These are phyloP conservation scores for Nepenthes gracilis DNA, from an alignment of 148 eudicot species.

Conservation along the genomic window DNA sequence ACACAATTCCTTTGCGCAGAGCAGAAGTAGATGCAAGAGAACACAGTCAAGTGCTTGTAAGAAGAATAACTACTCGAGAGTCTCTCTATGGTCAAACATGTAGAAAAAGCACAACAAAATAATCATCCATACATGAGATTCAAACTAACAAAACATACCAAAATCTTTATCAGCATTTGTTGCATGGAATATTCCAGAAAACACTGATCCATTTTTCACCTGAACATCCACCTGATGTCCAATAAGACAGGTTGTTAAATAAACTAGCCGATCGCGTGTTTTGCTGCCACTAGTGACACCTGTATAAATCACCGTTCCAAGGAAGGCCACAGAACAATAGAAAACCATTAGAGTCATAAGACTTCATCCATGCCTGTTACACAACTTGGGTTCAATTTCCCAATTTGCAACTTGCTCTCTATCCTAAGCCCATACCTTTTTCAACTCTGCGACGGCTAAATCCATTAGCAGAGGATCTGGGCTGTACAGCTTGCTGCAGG, in stretches of 20 bases:
- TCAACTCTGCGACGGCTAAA: conserved; percentile 53
- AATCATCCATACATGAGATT: background rate
- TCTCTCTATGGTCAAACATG: background rate
- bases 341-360: conserved; percentile 8
- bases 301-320: conserved; percentile 14
- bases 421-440: conserved; percentile 37
- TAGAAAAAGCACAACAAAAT: background rate
- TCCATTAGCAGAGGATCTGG: conserved; percentile 64
- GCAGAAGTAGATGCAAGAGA: conserved; percentile 5
- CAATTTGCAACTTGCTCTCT: conserved; percentile 49
- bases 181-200: conserved; percentile 77
- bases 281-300: conserved; percentile 27
- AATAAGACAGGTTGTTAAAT: conserved; percentile 64
- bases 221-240: conserved; percentile 94
- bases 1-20: conserved; percentile 44
- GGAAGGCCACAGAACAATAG: conserved; percentile 2
- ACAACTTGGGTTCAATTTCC: conserved; percentile 41
- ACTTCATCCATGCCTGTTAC: conserved; percentile 32
- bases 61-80: background rate
- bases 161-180: conserved; percentile 63
- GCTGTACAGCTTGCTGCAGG: conserved; percentile 55
- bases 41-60: background rate
- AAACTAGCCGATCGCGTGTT: conserved; percentile 55
- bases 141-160: conserved; percentile 38
- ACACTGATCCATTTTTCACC: conserved; percentile 74